Base-by-base conservation (phyloP, 2,329 filamentous ascomycete genomes). In the Colletotrichum sublineola region DNA sequence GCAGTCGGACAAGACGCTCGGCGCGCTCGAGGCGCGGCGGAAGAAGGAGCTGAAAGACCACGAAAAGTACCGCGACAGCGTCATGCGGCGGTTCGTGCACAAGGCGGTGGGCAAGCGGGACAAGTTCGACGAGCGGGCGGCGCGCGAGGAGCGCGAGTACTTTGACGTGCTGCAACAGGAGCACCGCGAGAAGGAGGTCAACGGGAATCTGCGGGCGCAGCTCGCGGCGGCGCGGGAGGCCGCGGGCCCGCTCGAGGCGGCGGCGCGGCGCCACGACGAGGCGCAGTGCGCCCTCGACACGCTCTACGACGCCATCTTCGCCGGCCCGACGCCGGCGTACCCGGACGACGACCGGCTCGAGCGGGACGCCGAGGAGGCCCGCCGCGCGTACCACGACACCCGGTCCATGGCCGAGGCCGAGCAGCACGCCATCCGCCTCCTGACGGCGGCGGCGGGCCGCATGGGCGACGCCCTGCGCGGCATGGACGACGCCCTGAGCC, bases 61-160 rank as follows among this genome's bases (percentile, higher is more conserved):
- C 73, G 81, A 86, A 66, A 84, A 83, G 66, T 88, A 88, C 76
- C 85, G 86, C 67, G 85, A 89, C 79, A 86, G 84, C 56, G 84
- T 85, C 60, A 80, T 89, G 76, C 84, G 82, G 66, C 85, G 87
- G 50, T 86, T 88, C 75, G 80, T 85, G 50, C 87, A 87, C 81
- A 86, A 84, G 71, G 80, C 87, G 12, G 81, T 84, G 5, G 85
- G 88, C 38, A 84, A 84, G 73, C 82, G 82, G 53, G 85, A 83
- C n/a, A 84, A 84, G 63, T 88, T 87, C 74, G 79, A 81, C 20
- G 82, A 82, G n/a, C 83, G 82, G 62, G 85, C 86, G 18, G 82
- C 83, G 61, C 87, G 86, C 73, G 88, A 89, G 77, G 87, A 90
- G 77, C 79, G 81, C 55, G 87, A 89, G 73, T 90, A 89, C 77